Evolutionary conservation across 176 grass and related monocot species (phyloP).

Genomic region (Cenchrus fungigraminus): DNA sequence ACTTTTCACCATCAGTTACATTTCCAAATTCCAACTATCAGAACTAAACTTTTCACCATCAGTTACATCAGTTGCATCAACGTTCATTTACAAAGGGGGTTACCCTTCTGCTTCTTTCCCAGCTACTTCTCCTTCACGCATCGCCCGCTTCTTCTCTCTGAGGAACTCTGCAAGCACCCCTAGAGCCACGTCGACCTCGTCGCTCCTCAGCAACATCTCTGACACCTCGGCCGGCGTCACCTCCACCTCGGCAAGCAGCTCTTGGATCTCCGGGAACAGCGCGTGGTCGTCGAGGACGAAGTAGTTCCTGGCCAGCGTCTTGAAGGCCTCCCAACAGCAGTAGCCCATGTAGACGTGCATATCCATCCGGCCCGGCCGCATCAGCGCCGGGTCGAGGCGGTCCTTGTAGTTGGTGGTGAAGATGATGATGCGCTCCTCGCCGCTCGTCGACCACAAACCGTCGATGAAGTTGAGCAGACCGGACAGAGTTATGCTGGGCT

Average conservation of each 20-base stretch:
- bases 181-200: constrained; percentile 24
- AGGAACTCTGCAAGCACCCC: constrained; percentile 7
- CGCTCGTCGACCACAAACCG: constrained; percentile 38
- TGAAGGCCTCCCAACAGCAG: constrained; percentile 40
- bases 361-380: constrained; percentile 79
- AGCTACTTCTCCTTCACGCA: not conserved
- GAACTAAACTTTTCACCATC: not conserved
- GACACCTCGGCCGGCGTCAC: constrained; percentile 41
- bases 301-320: constrained; percentile 33
- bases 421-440: constrained; percentile 79
- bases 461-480: constrained; percentile 46
- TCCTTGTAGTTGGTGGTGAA: constrained; percentile 86
- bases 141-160: not conserved
- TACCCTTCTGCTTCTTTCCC: not conserved
- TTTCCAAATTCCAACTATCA: not conserved
- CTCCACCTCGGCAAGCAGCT: constrained; percentile 9
- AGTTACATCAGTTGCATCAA: not conserved
- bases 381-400: constrained; percentile 68
- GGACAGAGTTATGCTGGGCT: constrained; percentile 6
- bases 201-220: constrained; percentile 33
- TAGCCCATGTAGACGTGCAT: constrained; percentile 65
- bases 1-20: not conserved
- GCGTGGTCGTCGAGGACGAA: constrained; percentile 14
- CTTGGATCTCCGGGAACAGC: constrained; percentile 21
- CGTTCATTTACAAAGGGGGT: not conserved